Conservation (phyloP, 768 basidiomycete species). For the Lentinula sp. region DNA sequence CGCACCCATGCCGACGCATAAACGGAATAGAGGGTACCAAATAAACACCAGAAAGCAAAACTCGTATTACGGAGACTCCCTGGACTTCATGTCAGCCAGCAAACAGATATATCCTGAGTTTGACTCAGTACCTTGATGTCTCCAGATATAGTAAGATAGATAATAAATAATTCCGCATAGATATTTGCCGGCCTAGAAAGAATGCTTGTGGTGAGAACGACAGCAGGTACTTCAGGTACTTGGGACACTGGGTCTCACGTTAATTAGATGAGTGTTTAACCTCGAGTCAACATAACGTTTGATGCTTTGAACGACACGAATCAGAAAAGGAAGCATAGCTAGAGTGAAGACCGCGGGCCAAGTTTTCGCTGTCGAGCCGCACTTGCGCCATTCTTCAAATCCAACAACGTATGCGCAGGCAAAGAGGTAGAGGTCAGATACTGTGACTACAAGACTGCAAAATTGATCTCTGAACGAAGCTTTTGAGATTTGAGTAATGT, state of each 20-base stretch:
- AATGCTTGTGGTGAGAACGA: background rate
- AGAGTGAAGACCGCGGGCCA: conserved; percentile 65
- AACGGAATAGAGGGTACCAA: conserved; percentile 52
- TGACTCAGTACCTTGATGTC: conserved; percentile 46
- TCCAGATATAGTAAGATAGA: conserved; percentile 74
- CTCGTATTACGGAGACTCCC: conserved; percentile 33
- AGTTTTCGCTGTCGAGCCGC: conserved; percentile 33
- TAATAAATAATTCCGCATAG: conserved; percentile 56
- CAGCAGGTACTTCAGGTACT: background rate
- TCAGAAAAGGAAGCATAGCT: conserved; percentile 59
- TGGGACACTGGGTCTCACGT: conserved; percentile 39
- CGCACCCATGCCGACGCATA: conserved; percentile 81
- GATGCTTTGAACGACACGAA: conserved; percentile 81
- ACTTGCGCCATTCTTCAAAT: conserved; percentile 48
- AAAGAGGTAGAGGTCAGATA: conserved; percentile 69
- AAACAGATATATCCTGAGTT: background rate
- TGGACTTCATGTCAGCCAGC: conserved; percentile 8
- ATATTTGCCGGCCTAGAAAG: conserved; percentile 78
- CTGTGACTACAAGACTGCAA: conserved; percentile 71
- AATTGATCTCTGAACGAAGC: conserved; percentile 53
- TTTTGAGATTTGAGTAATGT: conserved; percentile 18
- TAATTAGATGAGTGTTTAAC: conserved; percentile 75
- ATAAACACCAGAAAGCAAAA: conserved; percentile 68
- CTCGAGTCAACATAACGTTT: conserved; percentile 82
- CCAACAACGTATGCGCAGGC: conserved; percentile 63